Evolutionary conservation across 164 flowering plant genomes (phyloP).

Genomic region (Vitis riparia): DNA sequence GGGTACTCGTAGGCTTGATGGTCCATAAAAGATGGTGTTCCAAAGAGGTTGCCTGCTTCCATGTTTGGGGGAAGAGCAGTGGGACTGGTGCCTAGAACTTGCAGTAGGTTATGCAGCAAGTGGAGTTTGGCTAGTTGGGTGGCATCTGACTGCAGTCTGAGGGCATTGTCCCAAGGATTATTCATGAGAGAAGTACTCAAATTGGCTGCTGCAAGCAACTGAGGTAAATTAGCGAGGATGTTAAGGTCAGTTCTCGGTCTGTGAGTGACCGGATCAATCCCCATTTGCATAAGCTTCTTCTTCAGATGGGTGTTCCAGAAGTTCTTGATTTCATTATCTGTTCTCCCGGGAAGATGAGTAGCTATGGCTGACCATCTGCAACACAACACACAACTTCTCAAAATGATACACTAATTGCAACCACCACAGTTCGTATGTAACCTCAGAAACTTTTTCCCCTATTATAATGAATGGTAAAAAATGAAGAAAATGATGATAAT

Average conservation of each 20-base stretch:
- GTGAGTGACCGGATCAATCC: conserved; percentile 43
- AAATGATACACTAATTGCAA: no score
- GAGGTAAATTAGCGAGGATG: conserved; percentile 26
- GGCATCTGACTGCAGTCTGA: conserved; percentile 14
- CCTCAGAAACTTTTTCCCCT: not conserved
- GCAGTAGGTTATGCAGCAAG: conserved; percentile 21
- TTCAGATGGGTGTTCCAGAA: conserved; percentile 39
- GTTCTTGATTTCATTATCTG: conserved; percentile 38
- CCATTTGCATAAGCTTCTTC: conserved; percentile 39
- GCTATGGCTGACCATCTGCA: conserved; percentile 41
- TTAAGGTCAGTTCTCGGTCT: conserved; percentile 28
- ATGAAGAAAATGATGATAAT: not conserved
- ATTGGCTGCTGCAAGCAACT: conserved; percentile 22
- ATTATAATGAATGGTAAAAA: not conserved
- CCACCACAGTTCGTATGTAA: no score
- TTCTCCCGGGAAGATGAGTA: conserved; percentile 29
- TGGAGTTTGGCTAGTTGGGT: conserved; percentile 33
- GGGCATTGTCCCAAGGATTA: conserved; percentile 12
- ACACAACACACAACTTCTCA: not conserved
- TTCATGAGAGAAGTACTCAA: conserved; percentile 10
- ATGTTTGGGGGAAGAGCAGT: not conserved
- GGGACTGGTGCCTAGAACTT: conserved; percentile 7
- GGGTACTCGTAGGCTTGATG: conserved; percentile 4
- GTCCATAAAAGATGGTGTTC: not conserved
- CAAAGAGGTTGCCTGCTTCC: conserved; percentile 8